Base-by-base conservation (phyloP, 2,329 filamentous ascomycete genomes). In the Penicillium sp. region DNA sequence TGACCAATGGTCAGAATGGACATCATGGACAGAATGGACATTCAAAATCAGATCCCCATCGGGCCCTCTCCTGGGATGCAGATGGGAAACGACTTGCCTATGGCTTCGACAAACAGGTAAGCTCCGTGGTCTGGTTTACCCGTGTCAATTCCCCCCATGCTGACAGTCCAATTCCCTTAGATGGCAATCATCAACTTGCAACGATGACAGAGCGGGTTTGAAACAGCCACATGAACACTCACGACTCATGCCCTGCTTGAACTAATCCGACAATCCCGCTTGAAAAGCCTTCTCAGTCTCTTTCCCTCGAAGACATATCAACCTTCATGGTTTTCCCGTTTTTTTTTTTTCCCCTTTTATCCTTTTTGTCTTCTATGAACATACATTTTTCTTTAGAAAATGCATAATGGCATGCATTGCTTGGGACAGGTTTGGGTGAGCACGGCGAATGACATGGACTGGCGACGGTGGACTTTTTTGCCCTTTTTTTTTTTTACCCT, bases 31-130 rank as follows among this genome's bases (percentile, higher is more conserved):
- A 69, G 29, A 70, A 72, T 52, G 69, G 61, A 22, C 56, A 50
- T 41, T 28, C 51, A 12, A 57, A 59, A 13, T 48, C 58, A 9
- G 52, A 62, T 17, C 61, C 63, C 9, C 67, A 72, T 53, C 66
- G 72, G 41, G 66, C 69, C 26, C 63, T 80, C 45, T 70, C 69
- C 28, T 80, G 77, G 77, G 76, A 77, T 60, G 68, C 67, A 12
- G 73, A 78, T 60, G 75, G 76, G n/a, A 75, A 75, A 57, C 76
- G 72, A 57, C 65, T 80, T 49, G 74, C 72, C 2, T 75, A 77
- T 58, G 73, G 72, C 24, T 69, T 75, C 50, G 71, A 70, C 28
- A 71, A 69, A 54, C 71, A 76, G 71, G 75, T 78, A 65, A 35
- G 66, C 59, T 39, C 35, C 13, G 54, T 58, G 24, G 54, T 28